These are phyloP conservation scores for Phytophthora pini DNA, from an alignment of 352 stramenopile species.

Conservation along the genomic window DNA sequence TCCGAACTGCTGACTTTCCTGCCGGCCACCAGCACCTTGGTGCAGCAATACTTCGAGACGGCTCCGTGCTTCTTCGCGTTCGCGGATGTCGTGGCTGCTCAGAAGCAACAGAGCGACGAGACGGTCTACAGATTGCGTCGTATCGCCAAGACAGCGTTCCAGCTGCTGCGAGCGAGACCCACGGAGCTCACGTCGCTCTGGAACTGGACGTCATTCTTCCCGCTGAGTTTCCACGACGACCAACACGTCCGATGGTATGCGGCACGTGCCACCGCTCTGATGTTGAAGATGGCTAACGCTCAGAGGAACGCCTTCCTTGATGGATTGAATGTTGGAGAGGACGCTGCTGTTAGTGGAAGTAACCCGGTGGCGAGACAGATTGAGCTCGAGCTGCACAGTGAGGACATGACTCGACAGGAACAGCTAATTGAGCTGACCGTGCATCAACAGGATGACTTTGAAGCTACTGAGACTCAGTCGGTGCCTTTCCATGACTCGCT, in stretches of 20 bases:
- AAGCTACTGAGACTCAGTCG: conserved; percentile 12
- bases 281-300: conserved; percentile 74
- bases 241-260: conserved; percentile 65
- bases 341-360: conserved; percentile 48
- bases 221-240: conserved; percentile 81
- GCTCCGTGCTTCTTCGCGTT: conserved; percentile 84
- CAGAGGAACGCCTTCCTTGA: conserved; percentile 73
- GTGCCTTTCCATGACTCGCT: conserved; percentile 75
- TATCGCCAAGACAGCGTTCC: conserved; percentile 67
- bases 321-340: conserved; percentile 55
- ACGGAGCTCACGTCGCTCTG: conserved; percentile 65
- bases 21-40: conserved; percentile 60
- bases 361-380: conserved; percentile 51
- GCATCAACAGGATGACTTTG: conserved; percentile 26
- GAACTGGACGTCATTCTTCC: conserved; percentile 87
- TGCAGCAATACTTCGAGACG: conserved; percentile 70
- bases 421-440: conserved; percentile 53
- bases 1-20: conserved; percentile 60
- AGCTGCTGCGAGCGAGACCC: conserved; percentile 60
- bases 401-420: conserved; percentile 51
- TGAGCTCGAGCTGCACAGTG: conserved; percentile 64
- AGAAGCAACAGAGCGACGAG: conserved; percentile 45
- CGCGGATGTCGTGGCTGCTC: conserved; percentile 49
- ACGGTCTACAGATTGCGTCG: conserved; percentile 47
- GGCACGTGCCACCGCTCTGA: conserved; percentile 55